Evolutionary conservation across 192 early-diverging fungal genomes (phyloP), one percentile per base, ranked within the genome.

Genomic region (Mortierella claussenii): DNA sequence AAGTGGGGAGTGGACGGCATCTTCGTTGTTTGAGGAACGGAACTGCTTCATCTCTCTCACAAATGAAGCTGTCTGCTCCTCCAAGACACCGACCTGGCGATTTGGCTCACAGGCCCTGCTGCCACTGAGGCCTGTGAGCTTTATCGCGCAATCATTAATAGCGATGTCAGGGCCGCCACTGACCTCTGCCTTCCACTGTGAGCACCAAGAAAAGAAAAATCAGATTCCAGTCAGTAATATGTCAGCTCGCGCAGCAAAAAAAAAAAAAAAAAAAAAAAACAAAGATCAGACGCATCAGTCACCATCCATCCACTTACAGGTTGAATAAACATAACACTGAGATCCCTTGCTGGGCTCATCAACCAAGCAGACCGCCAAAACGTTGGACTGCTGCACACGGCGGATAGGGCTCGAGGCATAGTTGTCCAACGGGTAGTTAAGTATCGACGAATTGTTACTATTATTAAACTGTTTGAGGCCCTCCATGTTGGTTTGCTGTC

Each of bases 401-500:
- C 24, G 9, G 53, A 23, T 28, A 54, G 13, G 10, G 45, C 18
- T 21, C 10, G 71, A 43, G 21, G 71, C 71, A 55, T 60, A 75
- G 51, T 54, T 75, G 50, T 75, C 71, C 27, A 75, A 63, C n/a
- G 71, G 71, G 8, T 57, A 36, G 36, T 66, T 66, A 7, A 76
- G 40, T 23, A 60, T 60, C 57, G 40, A 64, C 60, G 36, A 66
- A 66, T 24, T 66, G 55, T 46, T 76, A 66, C 48, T 61, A 60
- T 24, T 55, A 65, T 59, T 64, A 73, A 55, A 62, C 51, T 61
- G 68, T 60, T 65, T 66, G 52, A 76, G 63, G 71, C 71, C 71
- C 71, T 58, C 71, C 71, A 76, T 76, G 63, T 76, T 48, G 71
- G 58, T 76, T 75, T 65, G 70, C 63, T 76, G 70, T 74, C 70